Conservation (phyloP, 2,329 filamentous ascomycete species). For the Lasiodiplodia theobromae region DNA sequence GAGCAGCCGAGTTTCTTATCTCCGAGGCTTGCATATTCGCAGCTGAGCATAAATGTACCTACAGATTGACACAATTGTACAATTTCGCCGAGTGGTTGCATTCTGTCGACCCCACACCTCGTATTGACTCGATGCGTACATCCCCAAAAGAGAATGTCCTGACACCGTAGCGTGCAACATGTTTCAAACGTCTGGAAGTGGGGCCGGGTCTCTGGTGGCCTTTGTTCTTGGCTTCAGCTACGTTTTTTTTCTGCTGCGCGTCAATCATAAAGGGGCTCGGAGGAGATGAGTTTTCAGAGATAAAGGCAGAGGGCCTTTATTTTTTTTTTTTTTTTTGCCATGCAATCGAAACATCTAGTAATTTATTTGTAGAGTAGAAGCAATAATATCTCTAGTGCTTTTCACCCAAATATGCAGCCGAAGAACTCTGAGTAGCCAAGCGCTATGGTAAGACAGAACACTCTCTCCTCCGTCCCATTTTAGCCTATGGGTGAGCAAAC, state of each 20-base stretch:
- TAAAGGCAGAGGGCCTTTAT: too few species aligned
- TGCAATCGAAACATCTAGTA: background rate
- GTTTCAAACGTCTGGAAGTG: background rate
- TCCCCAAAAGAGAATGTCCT: background rate
- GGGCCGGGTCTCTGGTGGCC: too few species aligned
- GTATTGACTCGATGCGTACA: background rate
- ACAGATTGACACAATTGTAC: background rate
- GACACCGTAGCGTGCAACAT: background rate
- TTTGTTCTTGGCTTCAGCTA: too few species aligned
- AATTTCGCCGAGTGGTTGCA: background rate
- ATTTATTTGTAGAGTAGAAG: background rate
- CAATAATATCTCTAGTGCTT: background rate
- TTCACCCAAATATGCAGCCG: background rate
- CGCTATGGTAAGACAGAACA: background rate
- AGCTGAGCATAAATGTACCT: background rate
- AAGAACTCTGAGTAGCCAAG: background rate
- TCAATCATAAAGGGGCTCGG: too few species aligned
- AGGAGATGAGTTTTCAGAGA: too few species aligned
- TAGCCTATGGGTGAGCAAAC: background rate
- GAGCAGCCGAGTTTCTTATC: background rate
- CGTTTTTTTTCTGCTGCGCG: too few species aligned
- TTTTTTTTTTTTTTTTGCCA: too few species aligned
- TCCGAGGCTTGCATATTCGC: background rate
- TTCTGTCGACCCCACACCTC: background rate
- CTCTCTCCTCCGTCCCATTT: background rate